Percentiles rank a stretch among this genome's conserved stretches.
These are phyloP conservation scores for Annulohypoxylon maeteangense DNA, from an alignment of 495 filamentous ascomycete species.

Conservation along the genomic window DNA sequence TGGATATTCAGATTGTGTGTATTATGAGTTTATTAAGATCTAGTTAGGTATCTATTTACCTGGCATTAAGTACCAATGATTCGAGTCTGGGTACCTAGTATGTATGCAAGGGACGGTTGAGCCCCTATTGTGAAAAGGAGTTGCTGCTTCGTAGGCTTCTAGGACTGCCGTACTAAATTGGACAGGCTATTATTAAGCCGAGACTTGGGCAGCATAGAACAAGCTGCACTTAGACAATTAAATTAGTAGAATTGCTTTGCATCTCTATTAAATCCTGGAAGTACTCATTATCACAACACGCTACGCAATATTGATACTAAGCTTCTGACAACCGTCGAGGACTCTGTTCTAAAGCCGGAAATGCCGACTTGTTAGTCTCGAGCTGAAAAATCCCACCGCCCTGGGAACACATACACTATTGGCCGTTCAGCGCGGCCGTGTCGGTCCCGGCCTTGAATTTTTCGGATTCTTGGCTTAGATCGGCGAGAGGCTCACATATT, in stretches of 20 bases:
- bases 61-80: too few species aligned
- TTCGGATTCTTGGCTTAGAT: constrained; percentile 71
- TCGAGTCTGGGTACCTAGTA: too few species aligned
- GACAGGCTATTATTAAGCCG: not conserved
- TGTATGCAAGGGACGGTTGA: not conserved
- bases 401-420: not conserved
- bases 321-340: not conserved
- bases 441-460: not conserved
- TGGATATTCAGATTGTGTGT: not conserved
- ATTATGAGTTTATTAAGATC: not conserved
- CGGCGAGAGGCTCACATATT: constrained; percentile 67
- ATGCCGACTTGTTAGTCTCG: not conserved
- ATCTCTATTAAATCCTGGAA: not conserved
- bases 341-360: not conserved
- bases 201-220: not conserved
- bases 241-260: not conserved
- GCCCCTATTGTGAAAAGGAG: constrained; percentile 1
- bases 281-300: not conserved
- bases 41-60: not conserved
- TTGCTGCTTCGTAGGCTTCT: not conserved
- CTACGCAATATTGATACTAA: not conserved
- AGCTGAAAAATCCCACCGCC: not conserved
- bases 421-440: not conserved
- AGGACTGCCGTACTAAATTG: not conserved
- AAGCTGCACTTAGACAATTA: not conserved